Conservation (phyloP, 164 flowering plant genomes). For the Vitis vinifera region ASM3070453v1 NC_081821.1:4901501-4902000, state of each 20-base stretch:
- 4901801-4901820: slow-evolving; percentile 75
- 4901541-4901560: slow-evolving; percentile 70
- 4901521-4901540: slow-evolving; percentile 63
- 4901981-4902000: background rate
- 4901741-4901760: slow-evolving; percentile 67
- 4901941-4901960: slow-evolving; percentile 87
- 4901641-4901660: slow-evolving; percentile 78
- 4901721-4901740: slow-evolving; percentile 67
- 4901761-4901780: slow-evolving; percentile 93
- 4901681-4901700: slow-evolving; percentile 74
- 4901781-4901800: slow-evolving; percentile 81
- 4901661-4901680: slow-evolving; percentile 65
- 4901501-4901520: slow-evolving; percentile 45
- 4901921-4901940: slow-evolving; percentile 69
- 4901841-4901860: slow-evolving; percentile 74
- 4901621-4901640: slow-evolving; percentile 95
- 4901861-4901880: slow-evolving; percentile 57
- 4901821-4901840: slow-evolving; percentile 80
- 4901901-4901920: slow-evolving; percentile 45
- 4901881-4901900: slow-evolving; percentile 61
- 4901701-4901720: slow-evolving; percentile 78
- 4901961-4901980: slow-evolving; percentile 15
- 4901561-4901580: slow-evolving; percentile 76
- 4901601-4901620: slow-evolving; percentile 80
- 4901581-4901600: slow-evolving; percentile 69